Percentiles rank a stretch among this genome's conserved stretches.
These are phyloP conservation scores for Cochlearia excelsa DNA, from an alignment of 345 rosid species.

Conservation along the genomic window DNA sequence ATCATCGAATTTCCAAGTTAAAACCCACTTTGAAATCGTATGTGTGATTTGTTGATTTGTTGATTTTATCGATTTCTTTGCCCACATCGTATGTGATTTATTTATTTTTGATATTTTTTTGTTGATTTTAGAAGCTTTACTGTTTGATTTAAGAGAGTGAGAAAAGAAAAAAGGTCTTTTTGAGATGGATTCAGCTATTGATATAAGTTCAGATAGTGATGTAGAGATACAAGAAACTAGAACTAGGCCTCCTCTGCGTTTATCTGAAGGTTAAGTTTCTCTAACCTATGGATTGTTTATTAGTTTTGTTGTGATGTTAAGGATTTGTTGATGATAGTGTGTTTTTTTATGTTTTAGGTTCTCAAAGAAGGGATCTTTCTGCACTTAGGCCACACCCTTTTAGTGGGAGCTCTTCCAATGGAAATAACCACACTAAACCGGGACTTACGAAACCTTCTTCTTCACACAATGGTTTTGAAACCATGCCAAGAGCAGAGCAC, in stretches of 20 bases:
- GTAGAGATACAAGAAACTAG: slow-evolving; percentile 9
- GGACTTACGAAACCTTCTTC: slow-evolving; percentile 22
- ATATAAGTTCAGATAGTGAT: slow-evolving; percentile 31
- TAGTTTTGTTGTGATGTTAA: no score
- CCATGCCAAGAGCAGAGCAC: slow-evolving; percentile 34
- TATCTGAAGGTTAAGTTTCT: slow-evolving; percentile 5
- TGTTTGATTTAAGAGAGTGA: no score
- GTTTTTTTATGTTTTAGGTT: background rate
- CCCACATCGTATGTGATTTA: no score
- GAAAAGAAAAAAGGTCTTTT: background rate
- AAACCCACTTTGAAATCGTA: no score
- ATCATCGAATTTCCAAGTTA: no score
- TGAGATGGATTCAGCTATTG: slow-evolving; percentile 31
- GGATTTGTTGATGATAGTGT: background rate
- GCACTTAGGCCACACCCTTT: slow-evolving; percentile 7
- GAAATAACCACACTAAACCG: slow-evolving; percentile 18
- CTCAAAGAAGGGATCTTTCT: background rate
- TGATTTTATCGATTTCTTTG: no score
- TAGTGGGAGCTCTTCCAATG: background rate
- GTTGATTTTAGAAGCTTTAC: no score
- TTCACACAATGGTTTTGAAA: slow-evolving; percentile 11
- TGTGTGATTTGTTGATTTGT: no score
- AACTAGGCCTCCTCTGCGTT: slow-evolving; percentile 33
- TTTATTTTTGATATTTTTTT: no score
- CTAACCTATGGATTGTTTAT: no score